Conservation (phyloP, 179 eudicot species). For the Dionaea muscipula region DNA sequence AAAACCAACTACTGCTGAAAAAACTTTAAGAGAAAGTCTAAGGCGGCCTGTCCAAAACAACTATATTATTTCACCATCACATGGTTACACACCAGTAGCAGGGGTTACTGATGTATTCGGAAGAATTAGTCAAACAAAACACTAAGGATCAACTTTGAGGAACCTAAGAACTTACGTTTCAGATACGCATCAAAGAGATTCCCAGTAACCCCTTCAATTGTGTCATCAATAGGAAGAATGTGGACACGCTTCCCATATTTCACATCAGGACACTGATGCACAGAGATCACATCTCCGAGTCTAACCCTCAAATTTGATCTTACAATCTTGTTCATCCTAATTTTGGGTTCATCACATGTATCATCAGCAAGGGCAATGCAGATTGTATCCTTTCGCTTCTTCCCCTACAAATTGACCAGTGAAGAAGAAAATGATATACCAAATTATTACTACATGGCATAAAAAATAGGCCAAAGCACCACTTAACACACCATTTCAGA, state of each 20-base stretch:
- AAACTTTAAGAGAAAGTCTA: too few relatives aligned
- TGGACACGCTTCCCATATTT: slow-evolving; percentile 85
- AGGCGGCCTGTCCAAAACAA: too few relatives aligned
- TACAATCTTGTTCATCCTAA: slow-evolving; percentile 80
- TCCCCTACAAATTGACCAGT: slow-evolving; percentile 33
- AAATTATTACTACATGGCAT: neutral
- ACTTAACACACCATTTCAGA: neutral
- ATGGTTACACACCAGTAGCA: too few relatives aligned
- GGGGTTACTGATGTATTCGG: too few relatives aligned
- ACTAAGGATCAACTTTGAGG: neutral
- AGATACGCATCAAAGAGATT: slow-evolving; percentile 74
- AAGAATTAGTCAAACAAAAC: neutral
- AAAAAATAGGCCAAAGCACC: neutral
- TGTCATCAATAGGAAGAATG: slow-evolving; percentile 78
- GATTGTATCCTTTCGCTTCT: slow-evolving; percentile 76
- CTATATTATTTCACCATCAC: too few relatives aligned
- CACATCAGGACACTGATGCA: slow-evolving; percentile 82
- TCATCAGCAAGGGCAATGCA: slow-evolving; percentile 91
- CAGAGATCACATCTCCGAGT: slow-evolving; percentile 81
- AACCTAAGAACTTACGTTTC: slow-evolving; percentile 47
- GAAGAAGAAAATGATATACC: neutral
- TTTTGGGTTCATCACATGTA: slow-evolving; percentile 70
- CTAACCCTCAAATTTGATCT: slow-evolving; percentile 71
- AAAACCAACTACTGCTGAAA: too few relatives aligned
- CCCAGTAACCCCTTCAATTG: slow-evolving; percentile 81